Evolutionary conservation across 768 basidiomycete species (phyloP).

Genomic region (Leccinum truebloodii): DNA sequence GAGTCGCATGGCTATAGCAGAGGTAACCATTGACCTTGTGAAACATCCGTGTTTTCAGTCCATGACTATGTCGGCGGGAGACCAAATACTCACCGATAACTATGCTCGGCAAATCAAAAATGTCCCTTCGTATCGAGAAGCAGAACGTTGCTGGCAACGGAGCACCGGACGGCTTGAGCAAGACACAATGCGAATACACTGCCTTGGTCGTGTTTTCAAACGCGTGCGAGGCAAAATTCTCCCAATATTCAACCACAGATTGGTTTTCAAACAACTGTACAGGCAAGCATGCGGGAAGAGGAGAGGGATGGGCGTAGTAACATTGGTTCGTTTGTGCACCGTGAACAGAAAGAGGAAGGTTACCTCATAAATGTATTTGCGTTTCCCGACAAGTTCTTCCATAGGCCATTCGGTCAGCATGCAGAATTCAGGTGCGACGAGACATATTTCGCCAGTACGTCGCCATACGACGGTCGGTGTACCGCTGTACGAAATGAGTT

Average conservation of each 20-base stretch:
- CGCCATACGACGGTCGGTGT: slow-evolving; percentile 99
- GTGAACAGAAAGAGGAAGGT: slow-evolving; percentile 27
- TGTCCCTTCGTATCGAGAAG: slow-evolving; percentile 91
- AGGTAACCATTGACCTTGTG: slow-evolving; percentile 84
- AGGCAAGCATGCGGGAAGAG: neutral
- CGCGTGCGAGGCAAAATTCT: slow-evolving; percentile 94
- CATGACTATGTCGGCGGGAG: neutral
- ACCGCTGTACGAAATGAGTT: slow-evolving; percentile 94
- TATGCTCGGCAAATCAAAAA: slow-evolving; percentile 87
- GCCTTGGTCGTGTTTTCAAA: slow-evolving; percentile 98
- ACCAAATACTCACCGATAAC: slow-evolving; percentile 66
- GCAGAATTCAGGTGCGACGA: slow-evolving; percentile 95
- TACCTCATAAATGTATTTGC: slow-evolving; percentile 48
- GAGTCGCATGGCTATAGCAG: slow-evolving; percentile 48
- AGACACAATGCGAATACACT: slow-evolving; percentile 88
- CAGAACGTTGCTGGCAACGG: slow-evolving; percentile 93
- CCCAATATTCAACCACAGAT: slow-evolving; percentile 94
- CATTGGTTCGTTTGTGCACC: slow-evolving; percentile 13
- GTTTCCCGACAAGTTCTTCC: slow-evolving; percentile 68
- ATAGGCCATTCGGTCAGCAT: slow-evolving; percentile 90
- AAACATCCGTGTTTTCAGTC: neutral
- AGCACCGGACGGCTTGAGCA: slow-evolving; percentile 81
- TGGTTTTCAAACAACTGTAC: slow-evolving; percentile 89
- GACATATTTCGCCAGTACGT: slow-evolving; percentile 95
- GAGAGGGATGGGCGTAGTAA: slow-evolving; percentile 2